A percentile compares a stretch with the other conserved stretches of the same genome.
Conservation (phyloP, 495 filamentous ascomycete species). For the Penicillium parvum region DNA sequence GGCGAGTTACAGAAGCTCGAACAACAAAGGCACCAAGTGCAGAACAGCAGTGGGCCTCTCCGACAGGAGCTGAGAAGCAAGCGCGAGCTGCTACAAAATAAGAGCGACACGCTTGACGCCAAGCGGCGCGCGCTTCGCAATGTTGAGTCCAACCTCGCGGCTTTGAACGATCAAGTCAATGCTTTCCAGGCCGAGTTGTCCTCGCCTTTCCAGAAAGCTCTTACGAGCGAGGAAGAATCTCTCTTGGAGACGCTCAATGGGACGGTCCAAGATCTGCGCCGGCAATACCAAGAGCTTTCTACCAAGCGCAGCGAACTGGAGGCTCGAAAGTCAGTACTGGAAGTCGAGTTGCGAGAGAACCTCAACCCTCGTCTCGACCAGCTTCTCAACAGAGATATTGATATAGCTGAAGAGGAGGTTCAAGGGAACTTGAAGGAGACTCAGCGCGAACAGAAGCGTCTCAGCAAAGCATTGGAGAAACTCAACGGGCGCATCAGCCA, state of each 20-base stretch:
- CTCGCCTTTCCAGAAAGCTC: conserved; percentile 86
- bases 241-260: conserved; percentile 67
- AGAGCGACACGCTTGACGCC: conserved; percentile 67
- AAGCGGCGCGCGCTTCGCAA: conserved; percentile 66
- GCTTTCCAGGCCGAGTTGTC: conserved; percentile 73
- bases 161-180: conserved; percentile 65
- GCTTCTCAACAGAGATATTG: conserved; percentile 71
- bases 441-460: conserved; percentile 75
- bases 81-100: conserved; percentile 64
- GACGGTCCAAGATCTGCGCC: conserved; percentile 66
- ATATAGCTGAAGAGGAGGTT: conserved; percentile 56
- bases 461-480: conserved; percentile 55
- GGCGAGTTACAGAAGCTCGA: conserved; percentile 80
- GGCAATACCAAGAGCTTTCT: conserved; percentile 69
- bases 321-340: conserved; percentile 69
- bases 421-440: conserved; percentile 70
- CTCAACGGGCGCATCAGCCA: conserved; percentile 64
- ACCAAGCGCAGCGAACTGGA: conserved; percentile 74
- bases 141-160: conserved; percentile 70
- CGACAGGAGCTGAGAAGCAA: conserved; percentile 68
- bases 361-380: conserved; percentile 82
- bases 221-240: conserved; percentile 77
- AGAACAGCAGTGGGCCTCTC: conserved; percentile 77
- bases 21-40: conserved; percentile 70
- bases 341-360: conserved; percentile 82